Evolutionary conservation across 345 rosid species (phyloP), one percentile per base, ranked within the genome.

Genomic region (Laguncularia racemosa): DNA sequence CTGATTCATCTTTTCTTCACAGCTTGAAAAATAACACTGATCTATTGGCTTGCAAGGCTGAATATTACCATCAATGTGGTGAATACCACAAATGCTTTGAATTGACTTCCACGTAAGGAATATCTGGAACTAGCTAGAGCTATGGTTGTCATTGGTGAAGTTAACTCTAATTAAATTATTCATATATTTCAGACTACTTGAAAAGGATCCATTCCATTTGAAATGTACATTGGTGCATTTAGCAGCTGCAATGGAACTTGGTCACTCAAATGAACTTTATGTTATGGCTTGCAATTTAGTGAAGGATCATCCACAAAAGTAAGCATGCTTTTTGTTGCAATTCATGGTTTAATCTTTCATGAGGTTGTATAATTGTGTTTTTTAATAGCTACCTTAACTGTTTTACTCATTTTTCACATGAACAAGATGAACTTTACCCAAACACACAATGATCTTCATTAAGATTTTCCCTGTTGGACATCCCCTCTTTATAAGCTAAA

Each of bases 231-330:
- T 85, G 71, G 92, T 89, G 59, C 96, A 93, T 76, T 75, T 93
- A 67, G 86, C 97, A 45, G 88, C 96, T 45, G 99, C 96, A 40
- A 76, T 81, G 88, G 99, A 93, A 70, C 97, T 93, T 70, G 92
- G 96, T 54, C 80, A 89, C 74, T 85, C 99, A 55, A 93, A 89
- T 79, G 99, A 93, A 79, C 96, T 93, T 8, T 93, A 93, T 74
- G 71, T 87, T 46, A 87, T 89, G 96, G 86, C 99, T 10, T 89
- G 95, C 73, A 93, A 85, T 78, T 76, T 93, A 74, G 96, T 89
- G 63, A 87, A 93, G 81, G 97, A 93, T 76, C 78, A 89, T 67
- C 97, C 97, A 63, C 91, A 87, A 56, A 93, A 84, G 97, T 93
- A 78, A 84, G 96, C 62, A 58, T 15, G 20, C 23, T 16, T 54